Conservation (phyloP, 768 basidiomycete genomes). For the Melanogaster broomeanus region DNA sequence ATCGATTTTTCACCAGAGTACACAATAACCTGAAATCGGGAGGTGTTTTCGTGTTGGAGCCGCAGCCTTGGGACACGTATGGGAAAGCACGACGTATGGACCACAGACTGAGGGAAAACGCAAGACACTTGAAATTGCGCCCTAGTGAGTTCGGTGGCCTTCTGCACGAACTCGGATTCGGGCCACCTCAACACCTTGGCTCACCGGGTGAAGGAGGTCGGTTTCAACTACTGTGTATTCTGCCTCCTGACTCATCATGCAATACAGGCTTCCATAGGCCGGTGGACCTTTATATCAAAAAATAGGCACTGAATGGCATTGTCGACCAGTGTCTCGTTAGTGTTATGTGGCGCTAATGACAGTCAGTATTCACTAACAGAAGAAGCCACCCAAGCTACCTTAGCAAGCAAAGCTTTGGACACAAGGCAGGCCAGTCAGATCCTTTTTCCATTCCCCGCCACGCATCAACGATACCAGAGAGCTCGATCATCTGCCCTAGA, state of each 20-base stretch:
- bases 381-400: no score
- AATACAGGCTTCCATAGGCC: slow-evolving; percentile 33
- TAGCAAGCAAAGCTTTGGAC: no score
- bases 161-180: slow-evolving; percentile 66
- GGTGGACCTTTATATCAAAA: slow-evolving; percentile 63
- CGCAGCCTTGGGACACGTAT: slow-evolving; percentile 86
- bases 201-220: slow-evolving; percentile 65
- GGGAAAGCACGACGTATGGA: slow-evolving; percentile 73
- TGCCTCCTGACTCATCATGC: slow-evolving; percentile 1
- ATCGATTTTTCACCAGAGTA: slow-evolving; percentile 64
- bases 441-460: no score
- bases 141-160: slow-evolving; percentile 63
- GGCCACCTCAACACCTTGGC: slow-evolving; percentile 47
- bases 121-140: slow-evolving; percentile 52
- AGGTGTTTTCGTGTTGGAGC: slow-evolving; percentile 76
- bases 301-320: not conserved
- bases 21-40: slow-evolving; percentile 56
- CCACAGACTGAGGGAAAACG: slow-evolving; percentile 62
- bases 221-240: slow-evolving; percentile 11
- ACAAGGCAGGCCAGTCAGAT: no score
- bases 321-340: no score
- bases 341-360: no score
- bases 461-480: no score
- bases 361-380: no score
- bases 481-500: no score